Conservation (phyloP, 345 rosid species). For the Acer negundo region DNA sequence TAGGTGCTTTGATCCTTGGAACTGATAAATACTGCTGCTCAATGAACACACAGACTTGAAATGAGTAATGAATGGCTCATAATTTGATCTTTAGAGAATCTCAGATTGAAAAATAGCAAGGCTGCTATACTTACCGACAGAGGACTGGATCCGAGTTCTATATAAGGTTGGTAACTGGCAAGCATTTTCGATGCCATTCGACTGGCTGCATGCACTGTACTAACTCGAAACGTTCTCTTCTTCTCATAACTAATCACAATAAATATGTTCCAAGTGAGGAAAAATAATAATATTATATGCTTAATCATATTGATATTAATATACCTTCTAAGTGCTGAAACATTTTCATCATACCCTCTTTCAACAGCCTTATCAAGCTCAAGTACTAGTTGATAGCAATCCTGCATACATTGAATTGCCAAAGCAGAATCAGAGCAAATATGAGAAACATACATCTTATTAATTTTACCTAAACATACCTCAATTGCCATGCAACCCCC, state of each 20-base stretch:
- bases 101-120: neutral
- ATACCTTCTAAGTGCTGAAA: slow-evolving; percentile 22
- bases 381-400: slow-evolving; percentile 21
- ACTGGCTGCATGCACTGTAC: slow-evolving; percentile 20
- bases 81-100: neutral
- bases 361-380: slow-evolving; percentile 22
- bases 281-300: too few species aligned
- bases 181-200: slow-evolving; percentile 29
- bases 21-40: neutral
- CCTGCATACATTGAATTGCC: slow-evolving; percentile 15
- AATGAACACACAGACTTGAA: too few species aligned
- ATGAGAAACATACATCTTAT: too few species aligned
- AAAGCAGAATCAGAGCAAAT: too few species aligned
- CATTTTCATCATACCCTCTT: slow-evolving; percentile 13
- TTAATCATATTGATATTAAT: neutral
- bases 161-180: slow-evolving; percentile 19
- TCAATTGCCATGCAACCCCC: slow-evolving; percentile 36
- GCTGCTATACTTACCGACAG: slow-evolving; percentile 18
- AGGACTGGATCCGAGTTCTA: slow-evolving; percentile 18
- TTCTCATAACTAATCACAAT: slow-evolving; percentile 13
- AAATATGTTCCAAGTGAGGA: too few species aligned
- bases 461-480: slow-evolving; percentile 1
- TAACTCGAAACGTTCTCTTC: slow-evolving; percentile 25
- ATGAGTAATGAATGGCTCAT: too few species aligned
- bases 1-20: slow-evolving; percentile 14